phyloP scores from a whole-genome alignment of 306 rosid genomes.

The Fragaria vesca region DNA sequence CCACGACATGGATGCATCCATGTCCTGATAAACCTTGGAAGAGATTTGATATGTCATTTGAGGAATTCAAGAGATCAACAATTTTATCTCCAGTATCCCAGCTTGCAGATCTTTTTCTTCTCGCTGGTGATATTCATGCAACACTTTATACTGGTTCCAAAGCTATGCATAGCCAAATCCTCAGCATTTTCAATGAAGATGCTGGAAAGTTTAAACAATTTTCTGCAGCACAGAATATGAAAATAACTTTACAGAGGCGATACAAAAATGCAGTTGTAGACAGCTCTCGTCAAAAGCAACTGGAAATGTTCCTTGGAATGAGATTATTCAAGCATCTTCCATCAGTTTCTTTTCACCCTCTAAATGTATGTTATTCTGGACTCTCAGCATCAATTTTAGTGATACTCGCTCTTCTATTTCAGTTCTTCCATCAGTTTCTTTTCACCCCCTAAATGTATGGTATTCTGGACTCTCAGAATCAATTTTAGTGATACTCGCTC shows the following conservation, averaged over 20 bases:
- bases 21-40: slow-evolving; percentile 99
- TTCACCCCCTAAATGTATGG: slow-evolving; percentile 86
- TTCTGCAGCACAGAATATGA: slow-evolving; percentile 93
- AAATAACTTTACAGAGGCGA: slow-evolving; percentile 93
- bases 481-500: slow-evolving; percentile 26
- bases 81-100: slow-evolving; percentile 87
- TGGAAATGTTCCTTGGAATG: slow-evolving; percentile 94
- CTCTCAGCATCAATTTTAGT: slow-evolving; percentile 34
- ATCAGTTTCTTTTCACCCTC: slow-evolving; percentile 80
- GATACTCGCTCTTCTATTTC: slow-evolving; percentile 17
- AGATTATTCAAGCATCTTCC: slow-evolving; percentile 99
- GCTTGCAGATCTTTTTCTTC: slow-evolving; percentile 90
- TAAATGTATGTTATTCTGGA: slow-evolving; percentile 64
- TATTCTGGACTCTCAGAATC: slow-evolving; percentile 33
- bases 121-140: slow-evolving; percentile 97
- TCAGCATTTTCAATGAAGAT: slow-evolving; percentile 92
- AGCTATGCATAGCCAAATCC: slow-evolving; percentile 99
- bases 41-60: slow-evolving; percentile 96
- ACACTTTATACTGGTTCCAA: slow-evolving; percentile 97
- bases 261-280: slow-evolving; percentile 92
- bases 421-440: slow-evolving; percentile 83
- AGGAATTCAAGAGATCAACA: slow-evolving; percentile 90
- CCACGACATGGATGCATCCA: slow-evolving; percentile 98
- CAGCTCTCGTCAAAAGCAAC: slow-evolving; percentile 96
- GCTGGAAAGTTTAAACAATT: slow-evolving; percentile 92